Base-by-base conservation (phyloP, 768 basidiomycete genomes). In the Pisolithus albus region DNA sequence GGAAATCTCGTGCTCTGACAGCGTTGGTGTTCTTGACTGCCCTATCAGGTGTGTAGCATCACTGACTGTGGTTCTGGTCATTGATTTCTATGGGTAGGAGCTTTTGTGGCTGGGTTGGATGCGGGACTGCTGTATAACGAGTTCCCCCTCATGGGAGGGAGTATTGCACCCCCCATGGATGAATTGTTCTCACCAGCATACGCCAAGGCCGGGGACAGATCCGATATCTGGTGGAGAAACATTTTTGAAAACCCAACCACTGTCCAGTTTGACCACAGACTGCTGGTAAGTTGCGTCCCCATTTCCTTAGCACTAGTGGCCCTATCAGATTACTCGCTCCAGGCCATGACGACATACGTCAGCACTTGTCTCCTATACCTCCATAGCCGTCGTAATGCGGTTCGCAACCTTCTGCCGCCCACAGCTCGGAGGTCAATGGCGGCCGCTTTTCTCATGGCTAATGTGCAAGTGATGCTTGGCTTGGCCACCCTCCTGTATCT, bases 111-210 rank as follows among this genome's bases (percentile, higher is more conserved):
- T 36, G 96, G 96, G 13, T 76, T 99, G 40, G 96, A 99, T 65
- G 96, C 96, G 1, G 96, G 96, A 13, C 70, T 99, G 49, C 66
- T 93, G n/a, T 98, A 98, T 71, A 99, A 99, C 64, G 95, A 98
- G 63, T 99, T 96, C 72, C 96, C 96, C 0, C 70, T 86, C 5
- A 99, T 99, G 95, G 95, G 92, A 36, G 93, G 88, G 7, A 78
- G 83, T 15, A 67, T 97, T 15, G 78, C 81, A 4, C 96, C 96
- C 3, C 92, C 93, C 0, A 54, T 72, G 7, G 79, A 84, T 36
- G 96, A 98, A 66, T 78, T 99, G 23, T 81, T 94, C 64, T 83
- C 88, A 24, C 63, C 77, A 1, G 72, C 75, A 7, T 98, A 96
- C 65, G 81, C 92, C 7, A 82, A 83, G 65, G 78, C 67, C 28